phyloP scores from a whole-genome alignment of 225 moss, liverwort and hornwort genomes.

The Antitrichia curtipendula region DNA sequence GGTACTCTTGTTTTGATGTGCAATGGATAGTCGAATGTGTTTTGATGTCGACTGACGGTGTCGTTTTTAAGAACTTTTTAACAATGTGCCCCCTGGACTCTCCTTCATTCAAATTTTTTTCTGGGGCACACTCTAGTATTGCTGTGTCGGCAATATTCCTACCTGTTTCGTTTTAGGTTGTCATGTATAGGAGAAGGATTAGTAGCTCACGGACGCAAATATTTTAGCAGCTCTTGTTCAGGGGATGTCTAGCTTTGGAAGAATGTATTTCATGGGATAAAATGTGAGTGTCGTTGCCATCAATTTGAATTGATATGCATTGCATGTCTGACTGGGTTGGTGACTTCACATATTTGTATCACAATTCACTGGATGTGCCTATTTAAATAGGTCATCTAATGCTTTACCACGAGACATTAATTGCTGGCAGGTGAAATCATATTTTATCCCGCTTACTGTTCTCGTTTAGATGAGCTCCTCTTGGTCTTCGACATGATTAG shows the following conservation, averaged over 20 bases:
- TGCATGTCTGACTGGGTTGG: background rate
- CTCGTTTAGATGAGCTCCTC: background rate
- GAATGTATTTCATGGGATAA: background rate
- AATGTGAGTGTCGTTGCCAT: background rate
- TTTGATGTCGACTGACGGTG: background rate
- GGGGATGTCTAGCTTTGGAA: background rate
- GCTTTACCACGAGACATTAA: background rate
- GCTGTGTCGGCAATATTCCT: background rate
- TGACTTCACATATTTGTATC: background rate
- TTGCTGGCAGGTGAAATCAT: background rate
- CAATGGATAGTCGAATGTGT: background rate
- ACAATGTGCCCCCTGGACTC: background rate
- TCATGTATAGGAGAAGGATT: background rate
- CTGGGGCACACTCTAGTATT: background rate
- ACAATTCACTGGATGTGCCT: background rate
- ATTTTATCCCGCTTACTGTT: background rate
- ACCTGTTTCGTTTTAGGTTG: background rate
- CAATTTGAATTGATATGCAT: background rate
- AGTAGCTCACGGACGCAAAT: background rate
- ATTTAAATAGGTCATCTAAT: background rate
- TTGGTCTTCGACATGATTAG: background rate
- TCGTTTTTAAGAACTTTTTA: background rate
- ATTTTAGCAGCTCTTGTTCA: background rate
- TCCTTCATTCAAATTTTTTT: background rate
- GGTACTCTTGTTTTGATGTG: background rate